Base-by-base conservation (phyloP, 179 eudicot species). In the Spergularia azorica region DNA sequence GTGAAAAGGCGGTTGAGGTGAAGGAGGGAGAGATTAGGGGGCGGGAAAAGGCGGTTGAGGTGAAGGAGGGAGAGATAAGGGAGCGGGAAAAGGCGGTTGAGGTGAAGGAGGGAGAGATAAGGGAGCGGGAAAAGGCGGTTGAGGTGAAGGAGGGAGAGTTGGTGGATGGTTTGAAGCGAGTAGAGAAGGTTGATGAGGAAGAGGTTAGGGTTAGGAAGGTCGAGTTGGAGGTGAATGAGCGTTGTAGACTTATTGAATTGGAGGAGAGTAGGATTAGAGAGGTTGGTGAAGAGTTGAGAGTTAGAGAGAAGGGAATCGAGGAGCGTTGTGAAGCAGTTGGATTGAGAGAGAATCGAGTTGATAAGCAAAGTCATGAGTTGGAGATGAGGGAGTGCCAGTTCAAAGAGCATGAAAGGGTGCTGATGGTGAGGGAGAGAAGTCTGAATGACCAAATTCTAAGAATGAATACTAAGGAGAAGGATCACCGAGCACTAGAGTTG, bases 61-160 rank as follows among this genome's bases (percentile, higher is more conserved):
- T n/a, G 52, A 55, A 67, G 58, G 58, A 54, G 58, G 10, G 58
- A 54, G 58, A 54, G 58, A 54, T 43, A 41, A 8, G 36, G 36
- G 83, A 70, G 82, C 39, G 77, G 16, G 15, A 9, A 13, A 73
- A 67, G 76, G 76, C 50, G 65, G 43, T 79, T 36, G 77, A 71
- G n/a, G 59, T 7, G 72, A 69, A 26, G 72, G 72, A 69, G 72
- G 13, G 10, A 20, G 72, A 69, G 59, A 26, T 69, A 51, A 41
- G 38, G 1, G 16, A 43, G 71, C 52, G 71, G 17, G 55, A 16
- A 4, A 67, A 17, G 56, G 43, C 17, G 71, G 71, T 67, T 18
- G 71, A 67, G 7, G 71, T n/a, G 52, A 55, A 67, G 58, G 58
- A 54, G 58, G 10, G 58, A 54, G 58, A 54, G 58, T 43, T 43